Evolutionary conservation across 2,329 filamentous ascomycete genomes (phyloP).

Genomic region (Microthyrium microscopicum): DNA sequence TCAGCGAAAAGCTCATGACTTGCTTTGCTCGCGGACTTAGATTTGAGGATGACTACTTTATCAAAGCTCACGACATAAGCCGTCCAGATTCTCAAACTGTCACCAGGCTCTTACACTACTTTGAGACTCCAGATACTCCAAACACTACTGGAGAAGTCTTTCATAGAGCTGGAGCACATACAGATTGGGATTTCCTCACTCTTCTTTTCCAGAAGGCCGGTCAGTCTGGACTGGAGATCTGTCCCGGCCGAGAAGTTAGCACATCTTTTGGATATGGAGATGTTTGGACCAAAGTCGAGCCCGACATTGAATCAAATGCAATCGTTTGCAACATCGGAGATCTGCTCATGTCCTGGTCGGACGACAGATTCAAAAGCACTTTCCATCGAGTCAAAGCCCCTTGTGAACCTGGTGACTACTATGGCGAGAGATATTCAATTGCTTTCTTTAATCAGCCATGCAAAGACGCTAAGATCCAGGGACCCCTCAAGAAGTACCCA

Average conservation of each 20-base stretch:
- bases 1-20: conserved; percentile 40
- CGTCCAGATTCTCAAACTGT: conserved; percentile 37
- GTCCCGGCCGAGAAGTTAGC: conserved; percentile 43
- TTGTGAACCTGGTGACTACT: conserved; percentile 35
- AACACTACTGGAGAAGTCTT: conserved; percentile 24
- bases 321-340: conserved; percentile 53
- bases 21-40: conserved; percentile 42
- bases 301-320: conserved; percentile 24
- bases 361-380: conserved; percentile 50
- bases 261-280: conserved; percentile 44
- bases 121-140: conserved; percentile 20
- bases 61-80: conserved; percentile 34
- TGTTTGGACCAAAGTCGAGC: conserved; percentile 46
- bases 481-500: conserved; percentile 44
- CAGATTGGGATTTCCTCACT: conserved; percentile 47
- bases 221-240: conserved; percentile 47
- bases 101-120: conserved; percentile 40
- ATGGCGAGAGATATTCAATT: conserved; percentile 45
- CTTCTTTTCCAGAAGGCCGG: conserved; percentile 45
- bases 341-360: conserved; percentile 49
- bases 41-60: conserved; percentile 40
- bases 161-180: conserved; percentile 45
- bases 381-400: conserved; percentile 49
- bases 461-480: conserved; percentile 41
- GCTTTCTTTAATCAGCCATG: conserved; percentile 51